Evolutionary conservation across 768 basidiomycete species (phyloP), one percentile per base, ranked within the genome.

Genomic region (Termitomyces sp.): DNA sequence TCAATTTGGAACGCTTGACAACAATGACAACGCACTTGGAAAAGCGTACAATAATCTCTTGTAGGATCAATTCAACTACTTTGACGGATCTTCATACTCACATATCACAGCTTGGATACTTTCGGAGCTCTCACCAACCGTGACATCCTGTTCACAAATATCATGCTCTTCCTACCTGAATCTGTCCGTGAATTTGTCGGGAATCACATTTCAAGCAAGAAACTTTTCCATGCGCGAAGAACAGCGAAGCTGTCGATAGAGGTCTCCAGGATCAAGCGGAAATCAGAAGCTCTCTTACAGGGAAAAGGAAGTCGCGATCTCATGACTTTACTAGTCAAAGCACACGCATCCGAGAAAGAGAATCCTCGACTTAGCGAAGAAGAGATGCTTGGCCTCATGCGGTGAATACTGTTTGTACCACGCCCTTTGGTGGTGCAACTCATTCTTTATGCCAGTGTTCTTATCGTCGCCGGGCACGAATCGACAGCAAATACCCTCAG

Each of bases 401-500:
- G 72, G 77, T 89, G 76, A 72, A 76, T 72, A 4, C 12, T 71
- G n/a, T n/a, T n/a, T n/a, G n/a, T n/a, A n/a, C n/a, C n/a, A n/a
- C n/a, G n/a, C n/a, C n/a, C n/a, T n/a, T n/a, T n/a, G n/a, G n/a
- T n/a, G n/a, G n/a, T 49, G 60, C 74, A 56, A 77, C 73, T 1
- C 63, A 74, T 10, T 65, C 74, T 13, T 79, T 79, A 64, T 65
- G 72, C 64, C 1, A 88, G 87, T 39, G 78, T 77, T 3, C 72
- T 82, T 13, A 69, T 82, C 27, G 56, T 82, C 32, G 80, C 81
- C 5, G 83, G 81, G 1, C 80, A 88, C 63, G 86, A 87, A 64
- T 84, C 85, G 8, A 84, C 83, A 12, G 78, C 86, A 0, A 83
- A 78, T 56, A 77, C 80, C 0, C 60, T 87, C 47, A 75, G 74